phyloP scores from a whole-genome alignment of 2,329 filamentous ascomycete species.

The Alternaria consortialis region DNA sequence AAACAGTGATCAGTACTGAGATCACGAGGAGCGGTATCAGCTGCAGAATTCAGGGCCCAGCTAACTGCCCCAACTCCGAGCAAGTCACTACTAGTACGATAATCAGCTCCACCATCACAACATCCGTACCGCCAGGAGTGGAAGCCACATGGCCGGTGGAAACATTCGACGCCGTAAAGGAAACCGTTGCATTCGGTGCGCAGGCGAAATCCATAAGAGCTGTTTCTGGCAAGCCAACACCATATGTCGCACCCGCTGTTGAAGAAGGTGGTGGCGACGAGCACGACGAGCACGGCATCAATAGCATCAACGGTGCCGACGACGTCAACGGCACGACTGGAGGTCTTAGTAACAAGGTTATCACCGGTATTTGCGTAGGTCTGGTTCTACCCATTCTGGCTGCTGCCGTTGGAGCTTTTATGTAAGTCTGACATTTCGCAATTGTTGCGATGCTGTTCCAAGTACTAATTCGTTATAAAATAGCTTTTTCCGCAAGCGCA shows the following conservation, averaged over 20 bases:
- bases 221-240: conserved; percentile 56
- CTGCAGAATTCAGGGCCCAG: conserved; percentile 55
- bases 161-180: conserved; percentile 43
- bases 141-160: conserved; percentile 54
- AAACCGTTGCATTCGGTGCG: conserved; percentile 55
- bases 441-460: not conserved
- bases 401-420: conserved; percentile 24
- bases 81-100: conserved; percentile 56
- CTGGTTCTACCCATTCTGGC: conserved; percentile 55
- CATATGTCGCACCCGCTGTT: not conserved
- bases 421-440: conserved; percentile 11
- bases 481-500: not conserved
- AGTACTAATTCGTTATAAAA: not conserved
- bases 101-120: conserved; percentile 52
- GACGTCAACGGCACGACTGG: conserved; percentile 34
- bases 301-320: too few relatives aligned
- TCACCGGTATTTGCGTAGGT: conserved; percentile 61
- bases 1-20: conserved; percentile 54
- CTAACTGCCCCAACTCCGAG: conserved; percentile 62
- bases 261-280: not conserved
- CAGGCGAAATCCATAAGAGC: conserved; percentile 49
- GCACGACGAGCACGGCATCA: not conserved
- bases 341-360: conserved; percentile 56
- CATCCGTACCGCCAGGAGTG: conserved; percentile 43
- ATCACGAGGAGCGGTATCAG: conserved; percentile 57